These are phyloP conservation scores for Talaromyces sp. DNA, from an alignment of 2,329 filamentous ascomycete species.

Conservation along the genomic window DNA sequence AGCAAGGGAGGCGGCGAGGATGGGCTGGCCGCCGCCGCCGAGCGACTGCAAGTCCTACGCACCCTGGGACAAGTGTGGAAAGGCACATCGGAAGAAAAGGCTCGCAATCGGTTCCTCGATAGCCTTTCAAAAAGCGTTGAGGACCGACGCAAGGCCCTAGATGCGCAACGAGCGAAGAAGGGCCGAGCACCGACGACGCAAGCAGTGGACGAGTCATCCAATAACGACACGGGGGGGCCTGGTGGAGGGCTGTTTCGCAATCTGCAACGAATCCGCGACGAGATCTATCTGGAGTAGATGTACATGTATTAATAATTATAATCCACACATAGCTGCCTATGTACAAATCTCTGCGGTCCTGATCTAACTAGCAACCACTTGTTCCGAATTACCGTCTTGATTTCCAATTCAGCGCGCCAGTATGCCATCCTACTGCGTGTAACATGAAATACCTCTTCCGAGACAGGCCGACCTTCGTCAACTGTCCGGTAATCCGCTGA, in stretches of 20 bases:
- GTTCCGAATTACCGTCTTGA: too few species aligned
- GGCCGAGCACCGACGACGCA: conserved; percentile 21
- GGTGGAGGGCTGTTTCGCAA: conserved; percentile 49
- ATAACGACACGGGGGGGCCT: conserved; percentile 32
- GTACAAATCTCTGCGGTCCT: too few species aligned
- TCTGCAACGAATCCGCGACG: conserved; percentile 48
- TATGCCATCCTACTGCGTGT: too few species aligned
- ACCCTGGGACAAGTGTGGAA: conserved; percentile 79
- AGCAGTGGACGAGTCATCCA: conserved; percentile 12
- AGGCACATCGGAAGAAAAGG: conserved; percentile 92
- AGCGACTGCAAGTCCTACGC: conserved; percentile 70
- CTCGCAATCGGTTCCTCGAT: conserved; percentile 75
- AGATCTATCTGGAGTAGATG: conserved; percentile 47
- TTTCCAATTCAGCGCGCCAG: too few species aligned
- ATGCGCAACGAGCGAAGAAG: conserved; percentile 27
- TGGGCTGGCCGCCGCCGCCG: conserved; percentile 64
- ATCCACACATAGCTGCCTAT: too few species aligned
- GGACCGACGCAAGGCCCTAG: conserved; percentile 53
- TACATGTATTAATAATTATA: neutral
- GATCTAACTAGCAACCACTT: too few species aligned
- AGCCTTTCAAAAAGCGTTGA: conserved; percentile 75
- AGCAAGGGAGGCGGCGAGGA: conserved; percentile 54
- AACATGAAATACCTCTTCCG: too few species aligned
- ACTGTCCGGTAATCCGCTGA: too few species aligned
- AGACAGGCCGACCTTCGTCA: too few species aligned